Evolutionary conservation across 2,329 filamentous ascomycete genomes (phyloP).

Genomic region (Aspergillus novofumigatus): DNA sequence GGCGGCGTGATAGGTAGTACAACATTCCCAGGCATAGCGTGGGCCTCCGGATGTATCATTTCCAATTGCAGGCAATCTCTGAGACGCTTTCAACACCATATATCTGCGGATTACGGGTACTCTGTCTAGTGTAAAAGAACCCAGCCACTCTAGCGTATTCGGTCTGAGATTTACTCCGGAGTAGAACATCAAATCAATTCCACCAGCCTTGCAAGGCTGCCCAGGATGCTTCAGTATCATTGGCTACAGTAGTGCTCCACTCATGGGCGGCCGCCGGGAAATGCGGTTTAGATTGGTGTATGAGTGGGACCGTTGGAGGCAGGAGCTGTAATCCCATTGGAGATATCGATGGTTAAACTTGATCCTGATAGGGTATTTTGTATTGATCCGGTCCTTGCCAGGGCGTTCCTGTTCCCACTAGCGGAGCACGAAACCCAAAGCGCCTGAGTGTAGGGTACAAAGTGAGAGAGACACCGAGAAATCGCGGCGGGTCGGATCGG

Average conservation of each 20-base stretch:
- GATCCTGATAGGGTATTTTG: not conserved
- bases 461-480: not conserved
- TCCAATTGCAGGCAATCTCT: not conserved
- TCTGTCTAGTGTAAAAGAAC: too few species aligned
- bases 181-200: not conserved
- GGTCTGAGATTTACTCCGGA: too few species aligned
- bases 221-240: slow-evolving; percentile 2
- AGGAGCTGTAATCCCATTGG: not conserved
- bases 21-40: not conserved
- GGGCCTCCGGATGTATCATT: not conserved
- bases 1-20: not conserved
- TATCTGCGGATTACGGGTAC: too few species aligned
- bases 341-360: not conserved
- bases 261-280: not conserved
- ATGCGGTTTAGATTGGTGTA: not conserved
- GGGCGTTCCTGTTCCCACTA: too few species aligned
- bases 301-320: not conserved
- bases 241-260: not conserved
- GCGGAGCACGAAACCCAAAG: too few species aligned
- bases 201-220: slow-evolving; percentile 22
- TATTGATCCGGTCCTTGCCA: not conserved
- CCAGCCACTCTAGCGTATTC: too few species aligned
- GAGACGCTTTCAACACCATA: not conserved
- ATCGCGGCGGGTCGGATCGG: not conserved
- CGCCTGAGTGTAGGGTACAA: too few species aligned